Evolutionary conservation across 768 basidiomycete genomes (phyloP).

Genomic region (Asterophora lycoperdoides): DNA sequence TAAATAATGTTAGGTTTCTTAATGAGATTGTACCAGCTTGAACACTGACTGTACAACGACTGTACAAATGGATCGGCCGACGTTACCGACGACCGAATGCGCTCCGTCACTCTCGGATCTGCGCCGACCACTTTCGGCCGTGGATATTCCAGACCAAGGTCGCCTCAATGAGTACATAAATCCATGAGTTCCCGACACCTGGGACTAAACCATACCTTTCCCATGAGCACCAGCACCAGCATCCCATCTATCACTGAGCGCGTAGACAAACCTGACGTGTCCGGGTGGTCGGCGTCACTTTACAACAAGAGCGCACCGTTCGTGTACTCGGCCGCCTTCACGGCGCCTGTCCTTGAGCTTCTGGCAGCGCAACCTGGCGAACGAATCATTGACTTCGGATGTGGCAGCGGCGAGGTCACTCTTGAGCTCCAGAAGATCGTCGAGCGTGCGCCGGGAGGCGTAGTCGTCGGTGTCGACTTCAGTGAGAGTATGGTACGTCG

Average conservation of each 20-base stretch:
- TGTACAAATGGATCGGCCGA: slow-evolving; percentile 8
- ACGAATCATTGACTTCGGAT: slow-evolving; percentile 72
- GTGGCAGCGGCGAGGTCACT: slow-evolving; percentile 80
- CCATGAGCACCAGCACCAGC: neutral
- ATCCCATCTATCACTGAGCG: neutral
- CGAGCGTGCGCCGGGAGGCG: slow-evolving; percentile 31
- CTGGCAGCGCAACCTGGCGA: slow-evolving; percentile 65
- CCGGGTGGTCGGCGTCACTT: slow-evolving; percentile 53
- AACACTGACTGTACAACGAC: no score
- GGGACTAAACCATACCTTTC: neutral
- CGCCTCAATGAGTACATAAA: neutral
- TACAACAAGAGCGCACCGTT: slow-evolving; percentile 67
- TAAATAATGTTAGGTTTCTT: no score
- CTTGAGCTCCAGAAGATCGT: slow-evolving; percentile 52
- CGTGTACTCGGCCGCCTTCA: slow-evolving; percentile 57
- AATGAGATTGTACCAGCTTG: no score
- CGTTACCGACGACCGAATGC: no score
- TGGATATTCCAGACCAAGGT: neutral
- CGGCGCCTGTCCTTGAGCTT: slow-evolving; percentile 51
- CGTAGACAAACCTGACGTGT: slow-evolving; percentile 25
- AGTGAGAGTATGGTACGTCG: slow-evolving; percentile 67
- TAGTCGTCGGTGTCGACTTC: slow-evolving; percentile 65
- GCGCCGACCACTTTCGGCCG: slow-evolving; percentile 6
- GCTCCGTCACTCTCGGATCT: neutral
- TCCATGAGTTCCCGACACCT: neutral